Evolutionary conservation across 805 yeast genomes (phyloP), one percentile per base, ranked within the genome.

Genomic region (Millerozyma miso): DNA sequence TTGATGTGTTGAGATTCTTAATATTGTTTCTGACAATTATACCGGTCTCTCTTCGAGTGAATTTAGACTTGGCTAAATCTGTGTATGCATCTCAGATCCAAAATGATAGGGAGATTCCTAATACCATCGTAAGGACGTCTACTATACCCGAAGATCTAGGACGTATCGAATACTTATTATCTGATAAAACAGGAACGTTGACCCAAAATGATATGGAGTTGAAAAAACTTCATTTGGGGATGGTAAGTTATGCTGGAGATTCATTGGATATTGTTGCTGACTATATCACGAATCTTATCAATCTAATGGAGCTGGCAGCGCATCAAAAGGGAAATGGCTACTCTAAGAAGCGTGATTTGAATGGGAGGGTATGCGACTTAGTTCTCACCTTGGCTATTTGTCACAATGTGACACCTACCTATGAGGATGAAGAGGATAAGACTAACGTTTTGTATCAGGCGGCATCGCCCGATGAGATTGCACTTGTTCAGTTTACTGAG

Each of bases 101-200:
- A 60, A 89, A 87, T 47, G 99, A 93, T 60, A 50, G 59, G 13
- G 73, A 81, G 3, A 93, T 93, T 15, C 83, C 88, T 2, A 88
- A 82, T 5, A 90, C 98, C 0, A 80, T 95, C 40, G 99, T 95
- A 3, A 80, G 99, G 58, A 93, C 99, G 1, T 88, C 97, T 43
- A 95, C 99, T 0, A 93, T 93, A 36, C 99, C 99, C 1, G 99
- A 93, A 63, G 99, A 93, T 65, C 71, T 93, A 49, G 99, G 99
- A 19, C 76, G 99, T 52, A 86, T 93, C 35, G 98, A 93, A 63
- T 93, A 93, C 60, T 65, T 93, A 43, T 72, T 93, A 36, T 83
- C 90, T 48, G 99, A 93, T 63, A 93, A 93, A 57, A 93, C 99
- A 0, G 99, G 99, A 32, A 93, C 99, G 1, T 74, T 93, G 51